Evolutionary conservation across 768 basidiomycete genomes (phyloP), one percentile per base, ranked within the genome.

Genomic region (Termitomyces sp.): DNA sequence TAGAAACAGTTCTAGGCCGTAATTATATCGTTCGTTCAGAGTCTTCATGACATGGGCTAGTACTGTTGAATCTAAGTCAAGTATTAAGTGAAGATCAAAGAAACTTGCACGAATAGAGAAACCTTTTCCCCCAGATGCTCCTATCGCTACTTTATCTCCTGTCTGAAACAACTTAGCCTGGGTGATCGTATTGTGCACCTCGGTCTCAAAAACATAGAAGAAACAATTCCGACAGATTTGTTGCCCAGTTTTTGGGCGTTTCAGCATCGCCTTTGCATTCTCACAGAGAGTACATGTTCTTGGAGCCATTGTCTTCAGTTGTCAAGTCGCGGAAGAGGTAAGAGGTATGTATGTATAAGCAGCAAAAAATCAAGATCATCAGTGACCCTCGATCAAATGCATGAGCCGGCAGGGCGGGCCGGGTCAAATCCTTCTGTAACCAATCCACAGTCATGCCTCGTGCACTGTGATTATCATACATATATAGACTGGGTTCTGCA

Each of bases 91-190:
- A 53, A 24, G 24, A 20, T 16, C 13, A 5, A n/a, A 28, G 24
- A 2, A 18, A 14, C 43, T 8, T 7, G 44, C 3, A n/a, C 7
- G 28, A 35, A 45, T 22, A 44, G n/a, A 14, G 14, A 50, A 4
- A 92, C 96, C 96, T 82, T 99, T 99, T 46, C 97, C 97, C 47
- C 97, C 97, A 53, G 94, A 97, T 54, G 97, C 97, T 33, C 97
- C 97, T 58, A 99, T 98, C 26, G 97, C 97, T 40, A 99, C 94
- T 61, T 84, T 79, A 73, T 99, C 94, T 35, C 95, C 93, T 11
- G 85, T 78, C 67, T 85, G 86, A 79, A 99, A 99, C 3, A 99
- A 77, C 55, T 77, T 76, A 11, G 92, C 83, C 65, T 91, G 81
- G 6, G 78, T 85, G 68, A 98, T 98, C 1, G 97, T 98, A 69